Base-by-base conservation (phyloP, 2,329 filamentous ascomycete species). In the Verticillium albo-atrum region DNA sequence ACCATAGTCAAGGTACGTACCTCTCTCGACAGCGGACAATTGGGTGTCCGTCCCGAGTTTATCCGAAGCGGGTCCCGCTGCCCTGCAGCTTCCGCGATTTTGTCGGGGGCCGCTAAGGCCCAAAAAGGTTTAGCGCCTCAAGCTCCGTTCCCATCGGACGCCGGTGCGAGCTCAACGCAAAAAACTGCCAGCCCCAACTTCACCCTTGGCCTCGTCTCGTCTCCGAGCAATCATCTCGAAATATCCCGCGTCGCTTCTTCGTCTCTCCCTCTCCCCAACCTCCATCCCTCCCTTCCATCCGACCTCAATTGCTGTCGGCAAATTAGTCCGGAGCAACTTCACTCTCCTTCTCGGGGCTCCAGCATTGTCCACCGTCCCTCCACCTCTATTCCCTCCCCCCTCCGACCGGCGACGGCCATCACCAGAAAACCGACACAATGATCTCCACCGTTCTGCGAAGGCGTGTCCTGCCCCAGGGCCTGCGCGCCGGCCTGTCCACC, bases 391-490 rank as follows among this genome's bases (percentile, higher is more conserved):
- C 54, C 54, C 47, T 54, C 62, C 60, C 57, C 63, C 66, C 50
- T 47, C 37, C 23, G 30, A 32, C 30, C 23, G 27, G 34, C n/a
- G n/a, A 56, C 23, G 20, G 35, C 26, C 23, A 56, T 17, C 20
- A 42, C 25, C 30, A 56, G 32, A 32, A 53, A 47, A 25, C 34
- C 54, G 35, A 42, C 73, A 78, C 68, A 65, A 88, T 88, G 85
- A 82, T 88, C 76, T 81, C 82, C 74, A 83, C 84, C 68, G 82
- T 84, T 67, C 78, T 88, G 70, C 80, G 85, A 78, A 84, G 85
- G 82, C 83, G 84, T 72, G 79, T 78, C 72, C 79, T 88, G 71
- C 77, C 82, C 67, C 77, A 80, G 65, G 75, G 76, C 67, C 73
- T 79, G 68, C 78, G 82, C 71, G 77, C 76, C 65, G 79, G 79